A percentile compares a stretch with the other conserved stretches of the same genome.
phyloP scores from a whole-genome alignment of 1,284 basidiomycete genomes.

The Irpex lacteus region DNA sequence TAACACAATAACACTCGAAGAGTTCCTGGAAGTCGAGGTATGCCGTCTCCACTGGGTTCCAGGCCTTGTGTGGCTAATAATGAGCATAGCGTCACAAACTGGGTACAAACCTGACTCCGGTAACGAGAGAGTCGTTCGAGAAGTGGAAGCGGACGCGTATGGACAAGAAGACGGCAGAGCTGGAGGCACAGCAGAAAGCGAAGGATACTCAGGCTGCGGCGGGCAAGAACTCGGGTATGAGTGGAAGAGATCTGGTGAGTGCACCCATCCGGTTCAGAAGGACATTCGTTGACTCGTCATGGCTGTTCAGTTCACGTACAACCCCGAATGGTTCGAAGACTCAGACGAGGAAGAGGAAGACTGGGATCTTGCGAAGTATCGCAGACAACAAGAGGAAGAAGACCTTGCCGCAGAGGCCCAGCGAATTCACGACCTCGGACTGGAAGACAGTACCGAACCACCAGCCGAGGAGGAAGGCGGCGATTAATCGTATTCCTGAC shows the following conservation, averaged over 20 bases:
- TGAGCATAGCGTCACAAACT: slow-evolving; percentile 84
- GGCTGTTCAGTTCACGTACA: slow-evolving; percentile 79
- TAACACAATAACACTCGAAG: slow-evolving; percentile 90
- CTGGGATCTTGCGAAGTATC: slow-evolving; percentile 70
- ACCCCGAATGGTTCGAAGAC: slow-evolving; percentile 93
- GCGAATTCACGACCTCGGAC: slow-evolving; percentile 30
- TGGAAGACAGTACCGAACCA: slow-evolving; percentile 11
- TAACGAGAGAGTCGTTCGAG: slow-evolving; percentile 92
- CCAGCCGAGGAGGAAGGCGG: slow-evolving; percentile 17
- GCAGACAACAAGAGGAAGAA: slow-evolving; percentile 62
- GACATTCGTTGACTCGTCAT: slow-evolving; percentile 5
- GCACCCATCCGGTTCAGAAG: not conserved
- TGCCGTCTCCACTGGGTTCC: slow-evolving; percentile 18
- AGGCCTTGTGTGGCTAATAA: not conserved
- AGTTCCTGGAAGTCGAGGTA: slow-evolving; percentile 97
- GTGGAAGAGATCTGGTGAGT: slow-evolving; percentile 89
- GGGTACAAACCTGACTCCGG: slow-evolving; percentile 88
- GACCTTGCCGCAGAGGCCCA: slow-evolving; percentile 43
- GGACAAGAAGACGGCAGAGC: slow-evolving; percentile 91
- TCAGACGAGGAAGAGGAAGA: slow-evolving; percentile 75
- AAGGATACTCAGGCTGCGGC: slow-evolving; percentile 85
- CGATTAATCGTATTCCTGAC: not conserved
- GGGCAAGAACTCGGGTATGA: slow-evolving; percentile 93
- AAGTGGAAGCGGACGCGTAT: slow-evolving; percentile 93
- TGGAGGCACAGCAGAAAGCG: slow-evolving; percentile 77